Evolutionary conservation across 2,329 filamentous ascomycete genomes (phyloP), one percentile per base, ranked within the genome.

Genomic region (Neofusicoccum cordaticola): DNA sequence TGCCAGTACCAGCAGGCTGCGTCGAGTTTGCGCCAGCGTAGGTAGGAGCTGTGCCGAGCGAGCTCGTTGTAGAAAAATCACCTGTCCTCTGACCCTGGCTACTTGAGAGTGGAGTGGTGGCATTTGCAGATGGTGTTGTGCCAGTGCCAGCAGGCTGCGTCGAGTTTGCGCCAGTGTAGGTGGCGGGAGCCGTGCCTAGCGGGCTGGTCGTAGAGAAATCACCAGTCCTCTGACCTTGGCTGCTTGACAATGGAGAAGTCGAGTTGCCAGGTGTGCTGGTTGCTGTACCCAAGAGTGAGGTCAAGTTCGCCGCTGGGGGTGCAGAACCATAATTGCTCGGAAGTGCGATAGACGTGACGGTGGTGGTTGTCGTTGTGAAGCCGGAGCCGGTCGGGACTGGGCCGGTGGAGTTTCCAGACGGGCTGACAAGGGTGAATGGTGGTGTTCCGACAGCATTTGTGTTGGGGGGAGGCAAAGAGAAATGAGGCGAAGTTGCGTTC

Each of bases 181-280:
- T 39, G 3, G 37, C 11, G 3, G 37, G 37, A 11, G 37, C 37
- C 9, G 37, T 39, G 41, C 31, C n/a, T 19, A 34, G 9, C 4
- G 60, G 37, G 11, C 22, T 35, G 12, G 61, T 53, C 2, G 47
- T 50, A 2, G 62, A 58, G 52, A 57, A 64, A 9, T 37, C 19
- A 5, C 64, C 66, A 15, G 50, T 63, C 6, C 64, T 22, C 37
- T 41, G 8, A 9, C 42, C 57, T 31, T 34, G 34, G 8, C 50
- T 52, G 17, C 17, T 45, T 8, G 56, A 65, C 15, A 48, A 15
- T 31, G 56, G 37, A 27, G 37, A 19, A 5, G 61, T 51, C 7
- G 48, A 47, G 34, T 66, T 68, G 37, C 47, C 58, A 35, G 68
- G 63, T 19, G 65, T 9, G 37, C 9, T 35, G 12, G 65, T 53